Conservation (phyloP, 1,284 basidiomycete species). For the Ceratobasidium sp. region DNA sequence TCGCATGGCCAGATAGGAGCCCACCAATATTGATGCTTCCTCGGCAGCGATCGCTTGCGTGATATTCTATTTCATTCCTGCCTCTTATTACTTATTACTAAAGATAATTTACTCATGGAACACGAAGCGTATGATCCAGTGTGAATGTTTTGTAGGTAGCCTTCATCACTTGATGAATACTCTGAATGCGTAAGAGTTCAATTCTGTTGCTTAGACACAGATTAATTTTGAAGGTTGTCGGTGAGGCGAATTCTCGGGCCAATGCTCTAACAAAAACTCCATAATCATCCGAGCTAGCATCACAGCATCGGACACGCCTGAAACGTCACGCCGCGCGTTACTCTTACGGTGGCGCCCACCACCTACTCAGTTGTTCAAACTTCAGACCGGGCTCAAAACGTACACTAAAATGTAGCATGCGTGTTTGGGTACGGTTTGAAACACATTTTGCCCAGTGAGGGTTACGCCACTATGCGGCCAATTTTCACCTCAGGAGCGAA, state of each 20-base stretch:
- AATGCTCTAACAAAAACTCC: neutral
- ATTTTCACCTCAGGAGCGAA: neutral
- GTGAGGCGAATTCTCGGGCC: neutral
- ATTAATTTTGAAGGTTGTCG: neutral
- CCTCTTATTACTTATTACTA: neutral
- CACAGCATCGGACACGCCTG: neutral
- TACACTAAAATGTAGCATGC: neutral
- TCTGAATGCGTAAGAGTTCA: neutral
- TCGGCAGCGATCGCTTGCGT: conserved; percentile 10
- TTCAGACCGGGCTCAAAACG: neutral
- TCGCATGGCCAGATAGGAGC: conserved; percentile 9
- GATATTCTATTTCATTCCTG: neutral
- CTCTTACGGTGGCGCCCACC: neutral
- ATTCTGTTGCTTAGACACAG: neutral
- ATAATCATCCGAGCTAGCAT: neutral
- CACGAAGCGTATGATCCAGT: neutral
- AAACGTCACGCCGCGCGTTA: neutral
- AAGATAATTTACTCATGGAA: neutral
- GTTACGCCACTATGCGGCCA: conserved; percentile 7
- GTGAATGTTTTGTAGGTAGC: neutral
- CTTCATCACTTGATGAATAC: neutral
- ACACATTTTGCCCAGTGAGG: neutral
- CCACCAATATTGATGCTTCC: neutral
- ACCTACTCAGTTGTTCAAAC: neutral
- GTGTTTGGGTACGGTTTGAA: neutral